Percentiles rank a stretch among this genome's conserved stretches.
These are phyloP conservation scores for Sporothrix phasma DNA, from an alignment of 2,329 filamentous ascomycete species.

Conservation along the genomic window DNA sequence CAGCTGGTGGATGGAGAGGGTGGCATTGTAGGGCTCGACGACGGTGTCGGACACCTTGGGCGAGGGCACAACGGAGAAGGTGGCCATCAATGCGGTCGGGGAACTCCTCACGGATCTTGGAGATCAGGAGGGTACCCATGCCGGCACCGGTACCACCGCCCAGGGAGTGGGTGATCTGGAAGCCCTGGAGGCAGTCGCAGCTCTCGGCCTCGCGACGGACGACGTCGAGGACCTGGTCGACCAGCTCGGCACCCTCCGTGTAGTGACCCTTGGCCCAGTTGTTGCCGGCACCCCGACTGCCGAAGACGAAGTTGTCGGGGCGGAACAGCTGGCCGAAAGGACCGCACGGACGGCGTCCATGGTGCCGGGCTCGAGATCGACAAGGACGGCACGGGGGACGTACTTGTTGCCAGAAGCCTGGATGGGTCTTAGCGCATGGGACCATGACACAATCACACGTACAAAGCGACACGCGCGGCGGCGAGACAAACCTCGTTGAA, in stretches of 20 bases:
- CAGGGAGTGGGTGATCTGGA: constrained; percentile 99
- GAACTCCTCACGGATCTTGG: constrained; percentile 99
- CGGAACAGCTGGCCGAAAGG: constrained; percentile 99
- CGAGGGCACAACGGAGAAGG: constrained; percentile 96
- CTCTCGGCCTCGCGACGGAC: constrained; percentile 97
- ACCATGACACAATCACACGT: too few relatives aligned
- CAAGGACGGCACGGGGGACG: constrained; percentile 96
- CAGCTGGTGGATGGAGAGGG: constrained; percentile 95
- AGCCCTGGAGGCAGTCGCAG: constrained; percentile 98
- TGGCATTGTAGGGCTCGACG: constrained; percentile 99
- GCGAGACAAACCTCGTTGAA: constrained; percentile 49
- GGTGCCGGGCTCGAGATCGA: constrained; percentile 98
- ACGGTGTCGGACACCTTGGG: constrained; percentile 99
- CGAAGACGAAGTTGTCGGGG: constrained; percentile 99
- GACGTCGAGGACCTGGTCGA: constrained; percentile 96
- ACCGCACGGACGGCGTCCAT: constrained; percentile 99
- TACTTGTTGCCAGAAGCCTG: constrained; percentile 97
- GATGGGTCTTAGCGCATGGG: background rate
- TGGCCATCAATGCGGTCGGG: constrained; percentile 99
- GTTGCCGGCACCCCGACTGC: constrained; percentile 99
- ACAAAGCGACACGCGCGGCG: too few relatives aligned
- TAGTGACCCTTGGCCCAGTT: constrained; percentile 99
- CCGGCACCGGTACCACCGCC: constrained; percentile 99
- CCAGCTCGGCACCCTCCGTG: constrained; percentile 98
- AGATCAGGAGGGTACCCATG: constrained; percentile 99